Evolutionary conservation across 345 rosid species (phyloP).

Genomic region (Chamaenerion angustifolium): DNA sequence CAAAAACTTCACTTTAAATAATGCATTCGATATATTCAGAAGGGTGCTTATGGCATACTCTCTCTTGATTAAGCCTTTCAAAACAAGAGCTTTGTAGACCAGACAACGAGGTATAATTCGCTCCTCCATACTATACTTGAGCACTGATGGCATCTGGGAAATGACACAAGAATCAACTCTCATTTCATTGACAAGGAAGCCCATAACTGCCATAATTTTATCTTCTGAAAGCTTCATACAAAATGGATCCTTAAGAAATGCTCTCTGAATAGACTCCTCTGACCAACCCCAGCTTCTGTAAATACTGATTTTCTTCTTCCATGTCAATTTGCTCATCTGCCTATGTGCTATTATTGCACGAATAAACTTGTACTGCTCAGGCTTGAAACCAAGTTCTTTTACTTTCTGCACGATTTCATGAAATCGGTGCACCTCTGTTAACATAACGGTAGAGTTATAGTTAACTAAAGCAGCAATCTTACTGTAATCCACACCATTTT

Average conservation of each 20-base stretch:
- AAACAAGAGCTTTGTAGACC: slow-evolving; percentile 3
- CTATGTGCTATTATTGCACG: slow-evolving; percentile 3
- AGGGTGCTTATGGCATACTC: neutral
- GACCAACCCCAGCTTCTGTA: slow-evolving; percentile 1
- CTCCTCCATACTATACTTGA: slow-evolving; percentile 18
- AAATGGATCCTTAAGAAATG: slow-evolving; percentile 13
- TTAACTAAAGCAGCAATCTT: slow-evolving; percentile 2
- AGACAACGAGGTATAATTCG: slow-evolving; percentile 13
- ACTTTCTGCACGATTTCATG: slow-evolving; percentile 9
- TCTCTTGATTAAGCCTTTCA: slow-evolving; percentile 8
- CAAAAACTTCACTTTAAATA: slow-evolving; percentile 12
- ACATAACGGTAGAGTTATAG: neutral
- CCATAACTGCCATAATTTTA: slow-evolving; percentile 13
- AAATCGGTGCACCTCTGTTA: neutral
- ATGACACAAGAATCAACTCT: slow-evolving; percentile 9
- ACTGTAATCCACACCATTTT: slow-evolving; percentile 14
- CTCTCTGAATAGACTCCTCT: slow-evolving; percentile 16
- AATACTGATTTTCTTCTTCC: slow-evolving; percentile 9
- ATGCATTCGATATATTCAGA: slow-evolving; percentile 3
- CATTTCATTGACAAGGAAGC: slow-evolving; percentile 17
- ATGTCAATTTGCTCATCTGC: slow-evolving; percentile 2
- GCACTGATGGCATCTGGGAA: neutral
- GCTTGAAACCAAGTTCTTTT: slow-evolving; percentile 14
- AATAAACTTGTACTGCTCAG: slow-evolving; percentile 8
- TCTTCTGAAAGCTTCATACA: slow-evolving; percentile 14